Base-by-base conservation (phyloP, 2,329 filamentous ascomycete species). In the Cytospora mali region DNA sequence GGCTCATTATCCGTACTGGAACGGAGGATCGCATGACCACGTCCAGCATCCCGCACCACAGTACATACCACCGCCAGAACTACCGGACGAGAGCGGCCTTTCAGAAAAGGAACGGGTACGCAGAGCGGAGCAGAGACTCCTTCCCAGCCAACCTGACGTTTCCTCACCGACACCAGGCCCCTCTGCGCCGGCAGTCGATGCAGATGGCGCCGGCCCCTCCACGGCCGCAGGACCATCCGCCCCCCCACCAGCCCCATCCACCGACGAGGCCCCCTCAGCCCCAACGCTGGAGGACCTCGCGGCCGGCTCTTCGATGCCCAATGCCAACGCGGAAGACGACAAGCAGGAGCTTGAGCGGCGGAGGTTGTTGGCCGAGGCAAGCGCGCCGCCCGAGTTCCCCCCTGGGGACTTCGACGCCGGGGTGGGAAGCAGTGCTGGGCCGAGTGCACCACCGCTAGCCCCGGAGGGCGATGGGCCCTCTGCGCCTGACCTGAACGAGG, bases 41-140 rank as follows among this genome's bases (percentile, higher is more conserved):
- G 28, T 23, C 61, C 75, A 75, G 55, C 70, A 80, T 67, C 76
- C 84, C 56, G 74, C 81, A 61, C 74, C 74, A 1, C 63, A 71
- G 29, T 82, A 84, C 68, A 72, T 88, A 18, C 84, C 87, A 31
- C 84, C 84, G 5, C 87, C 89, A n/a, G 78, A 84, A 31, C 69
- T 88, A 21, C 77, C 80, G 13, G 77, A 83, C 14, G 87, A 92
- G 61, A 84, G 84, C 64, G 81, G 79, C 5, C 77, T 93, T 33
- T 87, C 89, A 14, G 95, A 98, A 67, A 97, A 97, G 75, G 89
- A 96, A 64, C 87, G 88, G 55, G 77, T 95, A 63, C 85, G 88
- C 53, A 85, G 86, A 63, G 92, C 92, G 48, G 93, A 97, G 76
- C 84, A 89, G 68, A 84, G 88, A 53, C 78, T 97, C 6, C 76